Base-by-base conservation (phyloP, 192 early-diverging fungal species). In the Coemansia sp. region DNA sequence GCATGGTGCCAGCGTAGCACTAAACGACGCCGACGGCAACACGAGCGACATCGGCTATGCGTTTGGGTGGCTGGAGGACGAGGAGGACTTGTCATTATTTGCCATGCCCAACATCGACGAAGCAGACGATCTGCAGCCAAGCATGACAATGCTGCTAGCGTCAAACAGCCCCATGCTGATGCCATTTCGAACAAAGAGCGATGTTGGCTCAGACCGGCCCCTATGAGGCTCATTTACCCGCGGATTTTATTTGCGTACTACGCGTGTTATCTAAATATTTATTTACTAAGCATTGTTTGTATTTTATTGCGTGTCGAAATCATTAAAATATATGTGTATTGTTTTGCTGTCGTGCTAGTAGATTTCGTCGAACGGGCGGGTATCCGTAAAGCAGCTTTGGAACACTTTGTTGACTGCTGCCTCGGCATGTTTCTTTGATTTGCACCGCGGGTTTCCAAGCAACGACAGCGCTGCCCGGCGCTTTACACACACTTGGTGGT, bases 341-440 rank as follows among this genome's bases (percentile, higher is more conserved):
- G 32, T 35, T 35, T 35, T 35, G 6, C 32, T 35, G 32, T 8
- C 32, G 32, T 8, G 22, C 56, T 70, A 63, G 29, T 93, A 91
- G 63, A 98, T 94, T 78, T 98, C 95, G 73, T 96, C 94, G 76
- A 95, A 98, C 1, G 95, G 95, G 48, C 89, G 85, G n/a, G 94
- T 98, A 70, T 98, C 96, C 10, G 84, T 88, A 70, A 95, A 96
- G 70, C 96, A 98, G 56, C 86, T 88, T 27, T 92, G 83, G 81
- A 93, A 98, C 3, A 96, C 96, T 52, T 87, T 86, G 48, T 87
- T 84, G 22, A 98, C 92, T 0, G 92, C 93, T 29, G 86, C 88
- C 73, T 95, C 94, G 0, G 96, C 96, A 23, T 88, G 89, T 22
- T 85, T 84, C 11, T 83, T 75, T 4, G 84, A 86, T 52, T 87